These are phyloP conservation scores for Pythium periplocum DNA, from an alignment of 352 stramenopile genomes.

Conservation along the genomic window DNA sequence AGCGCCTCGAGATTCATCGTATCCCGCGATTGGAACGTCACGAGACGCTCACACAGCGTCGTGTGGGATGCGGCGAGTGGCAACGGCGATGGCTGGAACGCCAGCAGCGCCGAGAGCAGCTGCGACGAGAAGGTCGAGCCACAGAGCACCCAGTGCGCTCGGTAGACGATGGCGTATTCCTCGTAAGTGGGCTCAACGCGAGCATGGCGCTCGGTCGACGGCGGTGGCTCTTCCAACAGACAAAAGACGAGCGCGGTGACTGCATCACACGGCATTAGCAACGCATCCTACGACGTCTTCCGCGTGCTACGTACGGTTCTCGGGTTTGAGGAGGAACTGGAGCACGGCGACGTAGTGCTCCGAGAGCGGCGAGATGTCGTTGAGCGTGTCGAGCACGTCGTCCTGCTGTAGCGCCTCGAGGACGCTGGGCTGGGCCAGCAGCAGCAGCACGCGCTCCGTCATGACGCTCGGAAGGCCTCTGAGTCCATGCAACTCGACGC, in stretches of 20 bases:
- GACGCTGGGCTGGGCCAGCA: slow-evolving; percentile 37
- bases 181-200: slow-evolving; percentile 41
- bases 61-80: not conserved
- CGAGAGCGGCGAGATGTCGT: slow-evolving; percentile 38
- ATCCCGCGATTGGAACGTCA: slow-evolving; percentile 42
- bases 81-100: slow-evolving; percentile 21
- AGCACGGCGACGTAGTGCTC: slow-evolving; percentile 58
- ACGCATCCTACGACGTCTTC: not conserved
- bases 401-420: slow-evolving; percentile 36
- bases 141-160: slow-evolving; percentile 61
- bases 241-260: slow-evolving; percentile 39
- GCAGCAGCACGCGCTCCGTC: slow-evolving; percentile 43
- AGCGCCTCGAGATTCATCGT: slow-evolving; percentile 64
- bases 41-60: slow-evolving; percentile 30
- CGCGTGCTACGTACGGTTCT: slow-evolving; percentile 36
- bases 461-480: slow-evolving; percentile 8
- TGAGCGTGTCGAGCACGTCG: slow-evolving; percentile 43
- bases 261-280: slow-evolving; percentile 11
- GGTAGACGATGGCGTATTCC: slow-evolving; percentile 54
- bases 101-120: slow-evolving; percentile 54
- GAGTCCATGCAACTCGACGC: too few species aligned
- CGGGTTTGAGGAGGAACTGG: slow-evolving; percentile 52
- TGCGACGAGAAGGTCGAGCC: slow-evolving; percentile 50
- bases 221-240: slow-evolving; percentile 40
- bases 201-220: slow-evolving; percentile 4